Evolutionary conservation across 2,329 filamentous ascomycete genomes (phyloP), one percentile per base, ranked within the genome.

Genomic region (Orbilia ellipsospora): DNA sequence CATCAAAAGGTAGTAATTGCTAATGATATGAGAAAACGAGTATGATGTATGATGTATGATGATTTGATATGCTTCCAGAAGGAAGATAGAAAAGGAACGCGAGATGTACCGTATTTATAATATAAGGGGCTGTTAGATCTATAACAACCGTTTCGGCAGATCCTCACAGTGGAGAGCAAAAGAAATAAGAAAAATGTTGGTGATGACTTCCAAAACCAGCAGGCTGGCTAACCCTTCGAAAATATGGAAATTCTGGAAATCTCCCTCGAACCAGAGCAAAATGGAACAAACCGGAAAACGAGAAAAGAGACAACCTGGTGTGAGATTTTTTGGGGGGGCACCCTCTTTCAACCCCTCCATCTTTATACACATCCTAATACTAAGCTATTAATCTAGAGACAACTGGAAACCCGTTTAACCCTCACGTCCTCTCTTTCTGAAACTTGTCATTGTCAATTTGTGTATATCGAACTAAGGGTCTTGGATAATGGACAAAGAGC

Each of bases 291-390:
- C 6, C n/a, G 16, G 12, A 52, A 52, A 20, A 8, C n/a, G 48
- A 55, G 23, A 42, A 51, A 57, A 67, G 63, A 54, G 51, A 67
- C 54, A 52, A 60, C 16, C 63, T 52, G 63, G 51, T 59, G 20
- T 28, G 36, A 56, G 45, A 69, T 31, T 40, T 45, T 40, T 23
- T 61, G 52, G 18, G 31, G 52, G 45, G 13, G 13, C 4, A 15
- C 13, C 13, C 5, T n/a, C 15, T 15, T 51, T 26, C 44, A 57
- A 52, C 57, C 52, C 51, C 54, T 60, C 51, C 52, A 20, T 64
- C 44, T 72, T 45, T 59, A 59, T 45, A 59, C 36, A 18, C 1
- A 52, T 23, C 6, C 16, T 10, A 4, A 18, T 52, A 18, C 23
- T 16, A 54, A 26, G 23, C 18, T 20, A 8, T 8, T n/a, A n/a